phyloP scores from a whole-genome alignment of 805 yeast genomes.

The Ogataea degrootiae region DNA sequence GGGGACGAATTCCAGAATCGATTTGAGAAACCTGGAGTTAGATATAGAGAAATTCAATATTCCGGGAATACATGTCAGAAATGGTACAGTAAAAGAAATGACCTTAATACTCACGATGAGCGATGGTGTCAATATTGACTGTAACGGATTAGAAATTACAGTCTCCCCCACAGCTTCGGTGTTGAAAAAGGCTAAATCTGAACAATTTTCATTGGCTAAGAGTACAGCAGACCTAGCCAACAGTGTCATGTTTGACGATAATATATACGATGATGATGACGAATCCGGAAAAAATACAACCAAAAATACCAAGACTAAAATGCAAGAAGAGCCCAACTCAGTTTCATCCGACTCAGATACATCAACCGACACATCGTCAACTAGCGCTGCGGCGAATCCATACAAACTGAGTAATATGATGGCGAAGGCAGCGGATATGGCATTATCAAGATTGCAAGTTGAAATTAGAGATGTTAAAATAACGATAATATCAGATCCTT shows the following conservation, averaged over 20 bases:
- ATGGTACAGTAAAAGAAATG: constrained; percentile 54
- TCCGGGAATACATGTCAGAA: constrained; percentile 59
- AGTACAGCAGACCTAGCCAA: constrained; percentile 74
- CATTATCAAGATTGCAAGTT: constrained; percentile 55
- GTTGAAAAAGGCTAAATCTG: constrained; percentile 24
- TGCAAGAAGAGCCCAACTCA: not conserved
- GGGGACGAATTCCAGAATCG: constrained; percentile 47
- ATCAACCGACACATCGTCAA: not conserved
- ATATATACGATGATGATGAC: constrained; percentile 30
- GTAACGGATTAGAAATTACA: constrained; percentile 49
- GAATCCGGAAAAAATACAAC: constrained; percentile 10
- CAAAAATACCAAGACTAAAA: constrained; percentile 6
- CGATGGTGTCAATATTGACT: constrained; percentile 65
- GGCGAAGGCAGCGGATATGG: constrained; percentile 63
- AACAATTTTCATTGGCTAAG: constrained; percentile 53
- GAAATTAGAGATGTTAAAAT: constrained; percentile 43
- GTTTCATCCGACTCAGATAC: not conserved
- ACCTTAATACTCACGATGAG: constrained; percentile 58
- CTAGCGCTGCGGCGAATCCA: constrained; percentile 6
- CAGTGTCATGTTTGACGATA: constrained; percentile 45
- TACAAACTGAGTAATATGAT: constrained; percentile 50
- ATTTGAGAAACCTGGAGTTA: constrained; percentile 57
- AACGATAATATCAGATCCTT: constrained; percentile 44
- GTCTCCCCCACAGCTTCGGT: constrained; percentile 31
- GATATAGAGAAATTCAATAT: constrained; percentile 66